These are phyloP conservation scores for Candida cerambycidarum DNA, from an alignment of 805 yeast species.

Conservation along the genomic window DNA sequence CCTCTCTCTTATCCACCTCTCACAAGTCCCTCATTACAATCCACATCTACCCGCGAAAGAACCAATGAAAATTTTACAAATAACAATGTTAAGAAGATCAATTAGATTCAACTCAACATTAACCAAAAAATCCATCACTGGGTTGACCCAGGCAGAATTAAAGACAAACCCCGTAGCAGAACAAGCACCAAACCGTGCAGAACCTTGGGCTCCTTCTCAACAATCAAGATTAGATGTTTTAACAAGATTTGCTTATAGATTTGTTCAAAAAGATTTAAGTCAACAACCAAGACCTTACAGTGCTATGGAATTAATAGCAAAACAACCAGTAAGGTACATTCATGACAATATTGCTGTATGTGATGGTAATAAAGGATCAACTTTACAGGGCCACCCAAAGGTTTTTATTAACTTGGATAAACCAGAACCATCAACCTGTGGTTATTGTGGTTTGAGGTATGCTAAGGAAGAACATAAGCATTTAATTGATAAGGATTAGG, in stretches of 20 bases:
- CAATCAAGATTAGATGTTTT: constrained; percentile 56
- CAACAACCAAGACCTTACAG: constrained; percentile 78
- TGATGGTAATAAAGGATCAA: constrained; percentile 70
- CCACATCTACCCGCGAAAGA: not conserved
- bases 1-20: not conserved
- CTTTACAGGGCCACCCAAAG: constrained; percentile 81
- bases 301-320: constrained; percentile 78
- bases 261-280: constrained; percentile 66
- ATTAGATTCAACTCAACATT: constrained; percentile 9
- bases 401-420: constrained; percentile 78
- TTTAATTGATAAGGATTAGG: constrained; percentile 28
- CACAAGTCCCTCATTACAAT: not conserved
- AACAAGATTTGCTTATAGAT: constrained; percentile 54
- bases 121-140: constrained; percentile 17
- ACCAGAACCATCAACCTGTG: constrained; percentile 70
- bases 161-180: constrained; percentile 28
- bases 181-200: constrained; percentile 77
- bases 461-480: constrained; percentile 53
- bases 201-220: constrained; percentile 73
- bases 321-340: constrained; percentile 68
- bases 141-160: constrained; percentile 26
- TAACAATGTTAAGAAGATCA: constrained; percentile 14
- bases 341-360: constrained; percentile 69
- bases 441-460: constrained; percentile 75
- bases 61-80: constrained; percentile 7